Percentiles rank a stretch among this genome's conserved stretches.
These are phyloP conservation scores for Tricholomella constricta DNA, from an alignment of 768 basidiomycete species.

Conservation along the genomic window DNA sequence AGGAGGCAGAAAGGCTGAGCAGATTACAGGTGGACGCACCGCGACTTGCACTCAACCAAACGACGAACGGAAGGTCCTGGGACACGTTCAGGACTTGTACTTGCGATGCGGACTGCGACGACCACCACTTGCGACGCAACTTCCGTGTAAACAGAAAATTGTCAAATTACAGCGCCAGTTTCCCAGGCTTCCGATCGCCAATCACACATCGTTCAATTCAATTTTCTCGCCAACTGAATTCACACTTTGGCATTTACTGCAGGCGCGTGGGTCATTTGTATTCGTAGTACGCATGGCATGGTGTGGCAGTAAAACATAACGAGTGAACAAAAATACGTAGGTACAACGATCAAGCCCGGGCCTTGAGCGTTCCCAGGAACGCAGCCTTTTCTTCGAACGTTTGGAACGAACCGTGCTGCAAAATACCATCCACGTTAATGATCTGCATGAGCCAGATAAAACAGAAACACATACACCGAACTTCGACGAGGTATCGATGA, in stretches of 20 bases:
- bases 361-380: conserved; percentile 92
- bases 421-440: conserved; percentile 7
- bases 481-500: conserved; percentile 98
- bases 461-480: conserved; percentile 71
- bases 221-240: not conserved
- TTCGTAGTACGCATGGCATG: conserved; percentile 36
- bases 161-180: conserved; percentile 6
- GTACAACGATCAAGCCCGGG: conserved; percentile 57
- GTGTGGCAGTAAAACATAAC: conserved; percentile 37
- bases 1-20: not conserved
- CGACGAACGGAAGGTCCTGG: conserved; percentile 30
- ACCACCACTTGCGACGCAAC: not conserved
- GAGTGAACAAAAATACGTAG: conserved; percentile 37
- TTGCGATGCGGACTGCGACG: not conserved
- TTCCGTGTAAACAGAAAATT: conserved; percentile 4
- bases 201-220: conserved; percentile 1
- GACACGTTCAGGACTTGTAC: conserved; percentile 29
- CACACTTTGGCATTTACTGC: not conserved
- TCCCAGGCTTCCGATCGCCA: conserved; percentile 18
- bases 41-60: conserved; percentile 42
- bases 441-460: not conserved
- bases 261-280: conserved; percentile 14
- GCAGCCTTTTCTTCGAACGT: conserved; percentile 94
- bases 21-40: conserved; percentile 32
- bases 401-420: conserved; percentile 94